Evolutionary conservation across 352 stramenopile genomes (phyloP).

Genomic region (Globisporangium spiculum): DNA sequence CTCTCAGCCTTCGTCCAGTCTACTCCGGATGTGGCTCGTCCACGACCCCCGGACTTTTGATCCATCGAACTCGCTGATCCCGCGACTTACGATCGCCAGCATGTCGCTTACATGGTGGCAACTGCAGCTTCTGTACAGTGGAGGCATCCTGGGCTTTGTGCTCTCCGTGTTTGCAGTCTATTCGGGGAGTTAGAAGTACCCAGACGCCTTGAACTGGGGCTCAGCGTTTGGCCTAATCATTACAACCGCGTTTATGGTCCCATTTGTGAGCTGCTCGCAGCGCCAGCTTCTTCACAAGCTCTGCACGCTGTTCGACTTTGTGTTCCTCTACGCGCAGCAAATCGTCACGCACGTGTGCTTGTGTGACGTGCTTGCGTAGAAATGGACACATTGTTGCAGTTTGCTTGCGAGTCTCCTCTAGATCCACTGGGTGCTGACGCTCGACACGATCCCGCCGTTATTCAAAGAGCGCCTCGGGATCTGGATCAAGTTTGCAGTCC

Average conservation of each 20-base stretch:
- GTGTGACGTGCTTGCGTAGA: slow-evolving; percentile 16
- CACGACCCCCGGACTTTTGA: slow-evolving; percentile 6
- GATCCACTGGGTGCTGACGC: slow-evolving; percentile 22
- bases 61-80: background rate
- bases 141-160: slow-evolving; percentile 1
- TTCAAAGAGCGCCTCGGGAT: slow-evolving; percentile 9
- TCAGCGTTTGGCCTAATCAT: background rate
- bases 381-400: slow-evolving; percentile 6
- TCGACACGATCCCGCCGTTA: slow-evolving; percentile 23
- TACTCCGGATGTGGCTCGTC: slow-evolving; percentile 10
- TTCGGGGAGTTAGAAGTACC: background rate
- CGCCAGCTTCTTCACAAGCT: slow-evolving; percentile 17
- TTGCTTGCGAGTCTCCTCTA: slow-evolving; percentile 14
- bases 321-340: slow-evolving; percentile 19
- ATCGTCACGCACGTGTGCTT: slow-evolving; percentile 13
- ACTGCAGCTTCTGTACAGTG: background rate
- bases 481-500: background rate
- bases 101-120: background rate
- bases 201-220: background rate
- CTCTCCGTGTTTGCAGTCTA: slow-evolving; percentile 11
- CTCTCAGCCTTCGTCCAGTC: too few relatives aligned
- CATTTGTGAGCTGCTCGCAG: slow-evolving; percentile 12
- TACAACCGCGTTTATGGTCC: background rate
- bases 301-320: slow-evolving; percentile 20
- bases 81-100: background rate